Conservation (phyloP, 2,329 filamentous ascomycete species). For the Fusarium xyrophilum region DNA sequence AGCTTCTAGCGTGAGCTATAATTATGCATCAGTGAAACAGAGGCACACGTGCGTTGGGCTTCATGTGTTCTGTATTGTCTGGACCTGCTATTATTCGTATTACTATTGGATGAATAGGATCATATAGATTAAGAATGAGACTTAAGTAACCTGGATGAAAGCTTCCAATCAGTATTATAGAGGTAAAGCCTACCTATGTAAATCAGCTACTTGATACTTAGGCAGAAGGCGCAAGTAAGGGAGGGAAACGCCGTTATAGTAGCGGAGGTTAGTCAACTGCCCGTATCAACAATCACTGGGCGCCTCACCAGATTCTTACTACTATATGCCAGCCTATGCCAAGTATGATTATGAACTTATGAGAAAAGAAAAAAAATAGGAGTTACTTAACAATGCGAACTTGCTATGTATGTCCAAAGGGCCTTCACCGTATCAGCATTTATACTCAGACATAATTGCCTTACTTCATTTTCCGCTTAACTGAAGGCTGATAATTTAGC, state of each 20-base stretch:
- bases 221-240: neutral
- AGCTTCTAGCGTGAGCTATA: conserved; percentile 13
- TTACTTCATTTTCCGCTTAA: neutral
- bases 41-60: conserved; percentile 7
- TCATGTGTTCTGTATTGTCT: neutral
- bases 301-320: neutral
- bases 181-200: neutral
- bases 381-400: neutral
- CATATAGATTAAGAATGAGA: neutral
- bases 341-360: neutral
- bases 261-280: neutral
- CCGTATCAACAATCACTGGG: neutral
- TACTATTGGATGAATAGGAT: neutral
- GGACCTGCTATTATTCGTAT: neutral
- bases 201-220: neutral
- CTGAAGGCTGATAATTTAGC: neutral
- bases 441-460: neutral
- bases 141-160: neutral
- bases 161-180: neutral
- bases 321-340: neutral
- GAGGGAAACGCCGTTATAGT: neutral
- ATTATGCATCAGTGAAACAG: conserved; percentile 15
- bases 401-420: neutral
- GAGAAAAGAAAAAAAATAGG: neutral
- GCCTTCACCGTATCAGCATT: neutral